Percentiles rank a stretch among this genome's conserved stretches.
These are phyloP conservation scores for Pelargonium fulgidum DNA, from an alignment of 441 rosid species.

Conservation along the genomic window DNA sequence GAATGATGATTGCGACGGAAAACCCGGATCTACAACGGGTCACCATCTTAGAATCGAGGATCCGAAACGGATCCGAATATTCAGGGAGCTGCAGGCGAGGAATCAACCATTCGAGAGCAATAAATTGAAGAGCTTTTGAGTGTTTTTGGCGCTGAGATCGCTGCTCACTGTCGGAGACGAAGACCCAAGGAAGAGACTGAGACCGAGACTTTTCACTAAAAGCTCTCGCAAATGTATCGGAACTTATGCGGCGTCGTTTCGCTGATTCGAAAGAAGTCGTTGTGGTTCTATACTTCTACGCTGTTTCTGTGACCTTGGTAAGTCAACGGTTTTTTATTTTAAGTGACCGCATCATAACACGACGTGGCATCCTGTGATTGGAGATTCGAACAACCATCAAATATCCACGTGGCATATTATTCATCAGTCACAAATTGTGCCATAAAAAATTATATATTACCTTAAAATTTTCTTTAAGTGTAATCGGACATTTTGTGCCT, in stretches of 20 bases:
- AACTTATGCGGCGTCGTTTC: slow-evolving; percentile 1
- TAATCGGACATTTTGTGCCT: too few species aligned
- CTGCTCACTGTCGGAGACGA: slow-evolving; percentile 7
- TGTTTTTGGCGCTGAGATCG: slow-evolving; percentile 1
- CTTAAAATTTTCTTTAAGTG: too few species aligned
- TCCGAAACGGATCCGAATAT: background rate
- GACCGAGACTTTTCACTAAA: background rate
- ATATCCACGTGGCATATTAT: background rate
- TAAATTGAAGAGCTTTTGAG: background rate
- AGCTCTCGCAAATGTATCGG: background rate
- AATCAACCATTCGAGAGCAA: slow-evolving; percentile 32
- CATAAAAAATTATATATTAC: too few species aligned
- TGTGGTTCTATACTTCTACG: too few species aligned
- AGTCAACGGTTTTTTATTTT: background rate
- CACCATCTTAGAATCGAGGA: slow-evolving; percentile 31
- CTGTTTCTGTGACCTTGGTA: background rate
- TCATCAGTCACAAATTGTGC: too few species aligned
- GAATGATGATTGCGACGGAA: slow-evolving; percentile 27
- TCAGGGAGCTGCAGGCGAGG: background rate
- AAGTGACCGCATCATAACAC: background rate
- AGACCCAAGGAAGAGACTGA: background rate
- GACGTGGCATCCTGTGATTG: slow-evolving; percentile 3
- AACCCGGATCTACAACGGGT: slow-evolving; percentile 57
- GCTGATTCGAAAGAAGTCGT: background rate
- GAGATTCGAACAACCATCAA: background rate